Evolutionary conservation across 495 filamentous ascomycete genomes (phyloP).

Genomic region (Durotheca rogersii): DNA sequence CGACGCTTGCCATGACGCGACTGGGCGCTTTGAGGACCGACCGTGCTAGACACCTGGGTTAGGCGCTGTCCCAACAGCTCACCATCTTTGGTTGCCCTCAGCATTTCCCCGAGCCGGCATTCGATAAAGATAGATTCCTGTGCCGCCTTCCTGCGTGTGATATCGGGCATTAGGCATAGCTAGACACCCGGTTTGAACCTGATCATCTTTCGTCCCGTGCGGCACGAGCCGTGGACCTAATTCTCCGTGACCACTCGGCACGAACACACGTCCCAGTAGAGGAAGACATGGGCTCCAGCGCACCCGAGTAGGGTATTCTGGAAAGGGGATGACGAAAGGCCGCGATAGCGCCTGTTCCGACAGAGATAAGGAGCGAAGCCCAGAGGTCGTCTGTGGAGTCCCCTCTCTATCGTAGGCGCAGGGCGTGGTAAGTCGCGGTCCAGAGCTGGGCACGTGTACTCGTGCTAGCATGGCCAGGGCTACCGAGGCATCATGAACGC

Average conservation of each 20-base stretch:
- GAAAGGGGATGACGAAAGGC: constrained; percentile 44
- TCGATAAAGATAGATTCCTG: background rate
- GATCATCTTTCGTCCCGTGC: constrained; percentile 8
- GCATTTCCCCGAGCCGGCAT: background rate
- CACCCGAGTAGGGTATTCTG: constrained; percentile 54
- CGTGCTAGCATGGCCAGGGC: constrained; percentile 5
- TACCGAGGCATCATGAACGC: background rate
- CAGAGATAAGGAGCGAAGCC: constrained; percentile 41
- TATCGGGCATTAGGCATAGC: too few relatives aligned
- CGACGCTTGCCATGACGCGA: constrained; percentile 46
- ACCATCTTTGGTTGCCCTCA: constrained; percentile 20
- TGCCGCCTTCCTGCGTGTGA: too few relatives aligned
- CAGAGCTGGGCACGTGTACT: constrained; percentile 39
- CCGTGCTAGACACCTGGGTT: constrained; percentile 44
- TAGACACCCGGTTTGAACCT: constrained; percentile 27
- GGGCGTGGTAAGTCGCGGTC: constrained; percentile 52
- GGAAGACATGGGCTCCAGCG: constrained; percentile 44
- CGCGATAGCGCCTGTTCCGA: constrained; percentile 35
- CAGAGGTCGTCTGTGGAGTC: too few relatives aligned
- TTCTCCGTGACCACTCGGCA: constrained; percentile 41
- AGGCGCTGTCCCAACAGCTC: constrained; percentile 38
- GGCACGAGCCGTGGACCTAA: constrained; percentile 26
- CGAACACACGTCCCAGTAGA: constrained; percentile 50
- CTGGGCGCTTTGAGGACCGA: constrained; percentile 46
- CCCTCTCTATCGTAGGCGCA: too few relatives aligned